phyloP scores from a whole-genome alignment of 768 basidiomycete species.

The Xerocomellus dryophilus region DNA sequence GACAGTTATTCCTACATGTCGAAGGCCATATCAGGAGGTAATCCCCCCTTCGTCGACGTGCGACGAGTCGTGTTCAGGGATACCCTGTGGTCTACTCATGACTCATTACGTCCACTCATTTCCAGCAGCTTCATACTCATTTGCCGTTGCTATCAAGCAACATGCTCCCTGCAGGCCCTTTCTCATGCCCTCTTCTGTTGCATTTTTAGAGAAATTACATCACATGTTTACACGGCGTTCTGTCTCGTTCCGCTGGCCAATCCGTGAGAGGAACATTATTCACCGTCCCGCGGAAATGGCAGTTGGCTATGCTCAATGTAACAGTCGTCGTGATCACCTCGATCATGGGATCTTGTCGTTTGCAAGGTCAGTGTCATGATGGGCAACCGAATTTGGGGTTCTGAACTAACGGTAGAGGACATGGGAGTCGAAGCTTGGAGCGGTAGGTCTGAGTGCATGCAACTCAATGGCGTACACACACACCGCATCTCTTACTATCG shows the following conservation, averaged over 20 bases:
- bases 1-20: neutral
- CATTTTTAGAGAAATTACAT: conserved; percentile 5
- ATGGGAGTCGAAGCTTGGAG: neutral
- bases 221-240: neutral
- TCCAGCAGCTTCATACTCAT: neutral
- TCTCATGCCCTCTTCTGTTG: conserved; percentile 8
- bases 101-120: conserved; percentile 13
- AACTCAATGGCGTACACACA: neutral
- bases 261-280: neutral
- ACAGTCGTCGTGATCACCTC: neutral
- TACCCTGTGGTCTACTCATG: neutral
- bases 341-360: neutral
- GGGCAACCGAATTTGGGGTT: conserved; percentile 10
- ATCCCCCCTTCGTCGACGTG: neutral
- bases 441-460: neutral
- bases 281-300: conserved; percentile 14
- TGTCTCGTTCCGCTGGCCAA: neutral
- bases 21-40: neutral
- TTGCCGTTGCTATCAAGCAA: conserved; percentile 7
- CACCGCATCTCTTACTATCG: neutral
- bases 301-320: conserved; percentile 19
- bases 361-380: conserved; percentile 2
- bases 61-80: conserved; percentile 4
- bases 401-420: neutral
- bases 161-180: neutral